phyloP scores from a whole-genome alignment of 371 early-diverging fungal genomes.

The Synchytrium microbalum region DNA sequence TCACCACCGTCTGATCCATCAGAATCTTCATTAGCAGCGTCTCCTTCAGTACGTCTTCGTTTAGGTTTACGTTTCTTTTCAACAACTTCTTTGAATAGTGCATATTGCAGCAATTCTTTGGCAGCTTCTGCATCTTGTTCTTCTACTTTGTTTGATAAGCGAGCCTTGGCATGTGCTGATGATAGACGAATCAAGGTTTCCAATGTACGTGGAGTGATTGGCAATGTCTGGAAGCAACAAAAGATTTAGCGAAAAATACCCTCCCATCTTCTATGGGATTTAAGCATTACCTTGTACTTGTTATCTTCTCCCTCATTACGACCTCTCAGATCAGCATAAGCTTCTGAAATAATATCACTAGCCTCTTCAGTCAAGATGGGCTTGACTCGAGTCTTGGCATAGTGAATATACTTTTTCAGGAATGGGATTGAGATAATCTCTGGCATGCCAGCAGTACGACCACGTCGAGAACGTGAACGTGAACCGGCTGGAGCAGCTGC shows the following conservation, averaged over 20 bases:
- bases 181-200: slow-evolving; percentile 98
- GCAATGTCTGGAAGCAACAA: slow-evolving; percentile 35
- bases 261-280: background rate
- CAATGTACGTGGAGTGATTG: slow-evolving; percentile 97
- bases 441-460: slow-evolving; percentile 16
- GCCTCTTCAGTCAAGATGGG: slow-evolving; percentile 67
- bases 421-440: slow-evolving; percentile 35
- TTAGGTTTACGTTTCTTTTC: slow-evolving; percentile 49
- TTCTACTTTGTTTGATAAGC: slow-evolving; percentile 76
- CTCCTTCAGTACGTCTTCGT: slow-evolving; percentile 27
- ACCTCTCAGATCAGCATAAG: slow-evolving; percentile 69
- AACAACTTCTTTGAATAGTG: slow-evolving; percentile 84
- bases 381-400: slow-evolving; percentile 72
- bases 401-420: slow-evolving; percentile 77
- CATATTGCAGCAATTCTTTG: slow-evolving; percentile 74
- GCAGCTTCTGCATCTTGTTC: slow-evolving; percentile 78
- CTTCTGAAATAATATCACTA: slow-evolving; percentile 67
- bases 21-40: slow-evolving; percentile 30
- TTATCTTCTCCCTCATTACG: slow-evolving; percentile 49
- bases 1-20: background rate
- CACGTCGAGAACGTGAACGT: slow-evolving; percentile 9
- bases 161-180: slow-evolving; percentile 97
- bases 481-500: slow-evolving; percentile 40
- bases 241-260: background rate
- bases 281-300: slow-evolving; percentile 38